These are phyloP conservation scores for Aspergillus fijiensis DNA, from an alignment of 2,329 filamentous ascomycete genomes.

Conservation along the genomic window DNA sequence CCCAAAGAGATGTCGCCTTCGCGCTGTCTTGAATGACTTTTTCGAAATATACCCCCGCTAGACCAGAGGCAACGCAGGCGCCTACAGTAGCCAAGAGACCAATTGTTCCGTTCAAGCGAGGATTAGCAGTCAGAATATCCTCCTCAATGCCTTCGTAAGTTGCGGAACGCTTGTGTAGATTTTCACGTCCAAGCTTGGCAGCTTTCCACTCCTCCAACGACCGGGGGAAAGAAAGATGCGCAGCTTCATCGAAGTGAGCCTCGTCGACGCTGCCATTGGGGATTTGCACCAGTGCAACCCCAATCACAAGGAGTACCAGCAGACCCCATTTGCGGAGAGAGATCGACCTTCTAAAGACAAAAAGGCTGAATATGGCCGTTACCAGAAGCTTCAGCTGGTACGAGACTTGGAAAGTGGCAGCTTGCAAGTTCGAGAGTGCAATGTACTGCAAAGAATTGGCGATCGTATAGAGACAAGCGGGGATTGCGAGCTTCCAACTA, in stretches of 20 bases:
- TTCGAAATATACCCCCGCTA: slow-evolving; percentile 70
- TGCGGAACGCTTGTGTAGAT: slow-evolving; percentile 69
- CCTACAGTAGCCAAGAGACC: slow-evolving; percentile 76
- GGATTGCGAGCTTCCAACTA: slow-evolving; percentile 91
- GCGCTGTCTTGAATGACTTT: slow-evolving; percentile 88
- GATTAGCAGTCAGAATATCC: slow-evolving; percentile 53
- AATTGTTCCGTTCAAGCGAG: slow-evolving; percentile 72
- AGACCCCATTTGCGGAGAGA: slow-evolving; percentile 75
- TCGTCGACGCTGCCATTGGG: slow-evolving; percentile 61
- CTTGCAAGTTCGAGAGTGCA: slow-evolving; percentile 84
- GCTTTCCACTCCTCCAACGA: slow-evolving; percentile 73
- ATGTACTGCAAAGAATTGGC: slow-evolving; percentile 95
- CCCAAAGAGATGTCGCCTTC: slow-evolving; percentile 77
- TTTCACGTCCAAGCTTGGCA: slow-evolving; percentile 49
- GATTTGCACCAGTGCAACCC: slow-evolving; percentile 82
- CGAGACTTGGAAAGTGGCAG: slow-evolving; percentile 88
- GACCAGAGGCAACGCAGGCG: slow-evolving; percentile 75
- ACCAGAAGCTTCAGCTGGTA: slow-evolving; percentile 95
- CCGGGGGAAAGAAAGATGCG: slow-evolving; percentile 68
- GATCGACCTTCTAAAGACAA: slow-evolving; percentile 70
- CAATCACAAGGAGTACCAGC: slow-evolving; percentile 73
- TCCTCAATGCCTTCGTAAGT: slow-evolving; percentile 85
- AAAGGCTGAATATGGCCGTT: slow-evolving; percentile 81
- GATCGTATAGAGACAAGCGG: slow-evolving; percentile 82
- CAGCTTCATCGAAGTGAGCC: slow-evolving; percentile 59